phyloP scores from a whole-genome alignment of 2,329 filamentous ascomycete species.

The Incumbomyces lentus region DNA sequence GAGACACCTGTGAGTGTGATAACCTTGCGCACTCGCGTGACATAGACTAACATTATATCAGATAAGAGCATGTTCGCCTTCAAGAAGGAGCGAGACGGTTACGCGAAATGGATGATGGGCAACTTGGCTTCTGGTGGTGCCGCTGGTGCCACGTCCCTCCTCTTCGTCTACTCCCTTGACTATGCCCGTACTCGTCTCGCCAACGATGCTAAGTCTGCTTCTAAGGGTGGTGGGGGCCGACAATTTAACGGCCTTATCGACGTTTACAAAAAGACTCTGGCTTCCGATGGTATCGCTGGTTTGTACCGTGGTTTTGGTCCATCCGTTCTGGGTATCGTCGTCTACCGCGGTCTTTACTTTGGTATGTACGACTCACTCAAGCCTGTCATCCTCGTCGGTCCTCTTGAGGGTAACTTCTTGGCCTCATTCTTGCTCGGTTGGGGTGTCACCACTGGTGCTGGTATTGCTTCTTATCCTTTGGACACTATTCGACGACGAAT shows the following conservation, averaged over 20 bases:
- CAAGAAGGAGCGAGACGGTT: conserved; percentile 99
- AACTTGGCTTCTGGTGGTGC: conserved; percentile 99
- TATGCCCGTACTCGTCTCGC: conserved; percentile 99
- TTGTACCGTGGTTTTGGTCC: conserved; percentile 99
- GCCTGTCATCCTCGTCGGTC: conserved; percentile 87
- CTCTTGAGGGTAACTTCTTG: conserved; percentile 96
- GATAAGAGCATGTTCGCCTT: conserved; percentile 99
- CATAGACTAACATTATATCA: neutral
- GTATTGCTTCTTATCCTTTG: conserved; percentile 99
- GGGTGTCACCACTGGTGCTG: conserved; percentile 98
- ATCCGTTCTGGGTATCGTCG: conserved; percentile 96
- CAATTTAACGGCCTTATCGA: conserved; percentile 99
- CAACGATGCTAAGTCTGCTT: conserved; percentile 99
- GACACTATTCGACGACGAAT: conserved; percentile 99
- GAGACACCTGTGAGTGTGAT: conserved; percentile 62
- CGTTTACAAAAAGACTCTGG: conserved; percentile 99
- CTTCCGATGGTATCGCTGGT: conserved; percentile 96
- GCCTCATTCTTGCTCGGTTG: conserved; percentile 98
- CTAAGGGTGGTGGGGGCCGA: conserved; percentile 81
- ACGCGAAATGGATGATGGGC: conserved; percentile 97
- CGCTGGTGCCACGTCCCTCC: conserved; percentile 97
- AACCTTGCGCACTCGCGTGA: neutral
- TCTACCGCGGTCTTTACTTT: conserved; percentile 99
- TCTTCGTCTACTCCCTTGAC: conserved; percentile 99
- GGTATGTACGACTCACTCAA: conserved; percentile 99